Evolutionary conservation across 1,139 yeast species (phyloP), one percentile per base, ranked within the genome.

Genomic region (Geotrichum histeridarum): DNA sequence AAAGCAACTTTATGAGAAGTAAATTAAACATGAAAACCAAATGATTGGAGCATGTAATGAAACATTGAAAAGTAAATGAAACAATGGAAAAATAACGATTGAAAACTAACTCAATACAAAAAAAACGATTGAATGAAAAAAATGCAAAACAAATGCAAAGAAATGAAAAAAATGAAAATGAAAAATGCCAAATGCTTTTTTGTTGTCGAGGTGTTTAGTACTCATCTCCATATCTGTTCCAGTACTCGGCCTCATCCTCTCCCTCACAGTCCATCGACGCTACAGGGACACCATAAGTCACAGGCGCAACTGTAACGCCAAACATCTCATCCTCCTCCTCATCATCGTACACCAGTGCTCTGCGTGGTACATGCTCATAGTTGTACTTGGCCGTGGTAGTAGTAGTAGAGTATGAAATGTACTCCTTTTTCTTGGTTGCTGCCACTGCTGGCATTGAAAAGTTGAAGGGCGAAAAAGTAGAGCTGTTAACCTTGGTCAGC

Each of bases 221-320:
- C 36, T 45, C 32, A 22, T 51, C 42, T n/a, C 42, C 55, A 31
- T 52, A 52, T 4, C 49, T 43, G 17, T 48, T 49, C 55, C 55
- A 52, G 27, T 52, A 52, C n/a, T 42, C 48, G 33, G 36, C 48
- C 14, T 52, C 55, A 32, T 52, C 52, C 15, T 32, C 55, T 31
- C 35, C 47, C n/a, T 38, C 51, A 44, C 38, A 32, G 37, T 42
- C 36, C 15, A 42, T 42, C 2, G 36, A 27, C 15, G 32, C 22
- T 22, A 35, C n/a, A 8, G 22, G 22, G 18, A n/a, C 22, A 2
- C 42, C 22, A n/a, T 17, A 15, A 14, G 22, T 18, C n/a, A 15
- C 5, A 4, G n/a, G 4, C 15, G 22, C 17, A 12, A 41, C 27
- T 14, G 27, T 33, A 8, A 6, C 18, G 17, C 12, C 42, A 37